These are phyloP conservation scores for Phaeosphaeriaceae sp. DNA, from an alignment of 2,329 filamentous ascomycete genomes.

Conservation along the genomic window DNA sequence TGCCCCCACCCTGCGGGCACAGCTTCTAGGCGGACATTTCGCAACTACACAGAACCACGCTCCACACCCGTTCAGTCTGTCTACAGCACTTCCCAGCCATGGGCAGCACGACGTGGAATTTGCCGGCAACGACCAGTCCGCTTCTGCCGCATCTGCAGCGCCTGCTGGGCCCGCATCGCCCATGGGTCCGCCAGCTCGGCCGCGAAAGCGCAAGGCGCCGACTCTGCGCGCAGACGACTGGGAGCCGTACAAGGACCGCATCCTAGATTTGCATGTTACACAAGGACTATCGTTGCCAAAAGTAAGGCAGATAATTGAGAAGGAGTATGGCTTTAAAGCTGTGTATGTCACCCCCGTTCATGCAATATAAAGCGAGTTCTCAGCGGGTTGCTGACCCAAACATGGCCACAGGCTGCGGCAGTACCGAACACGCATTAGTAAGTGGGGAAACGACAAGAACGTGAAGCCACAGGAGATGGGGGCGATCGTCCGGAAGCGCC, in stretches of 20 bases:
- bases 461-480: conserved; percentile 27
- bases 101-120: no score
- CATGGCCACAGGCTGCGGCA: conserved; percentile 8
- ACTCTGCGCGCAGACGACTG: conserved; percentile 25
- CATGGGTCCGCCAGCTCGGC: conserved; percentile 19
- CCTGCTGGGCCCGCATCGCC: not conserved
- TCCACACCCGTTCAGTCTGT: no score
- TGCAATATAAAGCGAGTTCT: not conserved
- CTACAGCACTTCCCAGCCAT: no score
- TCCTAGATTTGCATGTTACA: conserved; percentile 15
- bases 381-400: not conserved
- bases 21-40: not conserved
- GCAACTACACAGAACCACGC: not conserved
- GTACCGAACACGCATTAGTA: conserved; percentile 20
- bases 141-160: no score
- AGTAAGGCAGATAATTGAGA: conserved; percentile 15
- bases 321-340: conserved; percentile 19
- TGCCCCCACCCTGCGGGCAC: not conserved
- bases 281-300: conserved; percentile 9
- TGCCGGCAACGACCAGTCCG: no score
- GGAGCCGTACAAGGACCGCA: conserved; percentile 24
- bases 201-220: conserved; percentile 26
- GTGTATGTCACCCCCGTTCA: conserved; percentile 16
- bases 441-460: conserved; percentile 29
- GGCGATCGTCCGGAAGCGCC: conserved; percentile 28